phyloP scores from a whole-genome alignment of 345 rosid genomes.

The Moricandia arvensis region DNA sequence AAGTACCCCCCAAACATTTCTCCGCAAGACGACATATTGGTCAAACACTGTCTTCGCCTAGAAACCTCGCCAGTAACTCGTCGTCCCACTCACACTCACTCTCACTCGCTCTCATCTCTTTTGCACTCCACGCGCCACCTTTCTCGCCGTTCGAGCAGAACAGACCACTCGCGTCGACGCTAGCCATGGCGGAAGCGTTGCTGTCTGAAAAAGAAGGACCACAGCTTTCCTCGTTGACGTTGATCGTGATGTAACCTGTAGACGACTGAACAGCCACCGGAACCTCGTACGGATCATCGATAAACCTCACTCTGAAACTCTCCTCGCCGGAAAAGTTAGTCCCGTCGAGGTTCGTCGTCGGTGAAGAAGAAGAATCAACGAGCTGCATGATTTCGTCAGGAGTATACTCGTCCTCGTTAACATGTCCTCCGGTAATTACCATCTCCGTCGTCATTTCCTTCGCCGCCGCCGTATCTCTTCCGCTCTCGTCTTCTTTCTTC shows the following conservation, averaged over 20 bases:
- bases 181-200: slow-evolving; percentile 74
- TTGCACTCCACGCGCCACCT: slow-evolving; percentile 34
- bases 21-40: slow-evolving; percentile 16
- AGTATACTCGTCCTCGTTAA: slow-evolving; percentile 41
- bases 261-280: slow-evolving; percentile 51
- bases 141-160: slow-evolving; percentile 8
- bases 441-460: slow-evolving; percentile 23
- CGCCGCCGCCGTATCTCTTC: background rate
- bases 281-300: slow-evolving; percentile 63
- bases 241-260: slow-evolving; percentile 67
- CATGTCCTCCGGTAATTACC: slow-evolving; percentile 20
- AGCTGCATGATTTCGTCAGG: slow-evolving; percentile 53
- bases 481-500: slow-evolving; percentile 28
- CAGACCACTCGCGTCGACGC: slow-evolving; percentile 58
- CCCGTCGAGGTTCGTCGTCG: slow-evolving; percentile 7
- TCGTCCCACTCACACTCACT: slow-evolving; percentile 39
- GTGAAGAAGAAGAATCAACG: slow-evolving; percentile 41
- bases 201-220: slow-evolving; percentile 78
- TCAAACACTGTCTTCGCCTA: slow-evolving; percentile 45
- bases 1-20: slow-evolving; percentile 5
- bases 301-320: slow-evolving; percentile 56
- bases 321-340: background rate
- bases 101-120: slow-evolving; percentile 34
- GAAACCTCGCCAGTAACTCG: slow-evolving; percentile 46
- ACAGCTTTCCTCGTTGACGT: slow-evolving; percentile 87